Conservation (phyloP, 768 basidiomycete genomes). For the Amyloporia xantha region DNA sequence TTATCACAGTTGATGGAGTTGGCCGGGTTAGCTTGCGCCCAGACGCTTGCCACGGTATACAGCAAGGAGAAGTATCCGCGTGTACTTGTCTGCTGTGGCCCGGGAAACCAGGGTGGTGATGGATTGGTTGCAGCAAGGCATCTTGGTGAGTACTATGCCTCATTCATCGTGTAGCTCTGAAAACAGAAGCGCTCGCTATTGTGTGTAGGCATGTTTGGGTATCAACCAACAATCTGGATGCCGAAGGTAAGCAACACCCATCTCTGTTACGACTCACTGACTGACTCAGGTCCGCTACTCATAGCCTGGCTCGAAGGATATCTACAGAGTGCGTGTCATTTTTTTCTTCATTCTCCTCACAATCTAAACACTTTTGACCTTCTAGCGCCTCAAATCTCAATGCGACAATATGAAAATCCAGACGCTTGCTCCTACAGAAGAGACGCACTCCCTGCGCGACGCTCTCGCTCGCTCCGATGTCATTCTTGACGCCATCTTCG, state of each 20-base stretch:
- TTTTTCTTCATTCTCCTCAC: too few relatives aligned
- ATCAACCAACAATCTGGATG: constrained; percentile 83
- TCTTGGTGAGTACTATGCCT: constrained; percentile 44
- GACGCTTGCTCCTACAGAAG: constrained; percentile 48
- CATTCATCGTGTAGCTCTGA: neutral
- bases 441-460: constrained; percentile 37
- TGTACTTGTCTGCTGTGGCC: constrained; percentile 94
- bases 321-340: constrained; percentile 58
- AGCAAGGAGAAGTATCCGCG: constrained; percentile 56
- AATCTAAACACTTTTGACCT: neutral
- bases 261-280: too few relatives aligned
- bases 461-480: constrained; percentile 64
- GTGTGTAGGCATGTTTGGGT: constrained; percentile 79
- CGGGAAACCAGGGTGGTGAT: constrained; percentile 97
- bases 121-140: constrained; percentile 95
- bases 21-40: constrained; percentile 91
- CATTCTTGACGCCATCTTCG: constrained; percentile 93
- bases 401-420: constrained; percentile 86
- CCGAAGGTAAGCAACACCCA: constrained; percentile 74
- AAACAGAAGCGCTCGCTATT: neutral
- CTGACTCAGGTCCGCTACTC: too few relatives aligned
- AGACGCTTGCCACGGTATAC: constrained; percentile 77
- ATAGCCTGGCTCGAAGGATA: constrained; percentile 90
- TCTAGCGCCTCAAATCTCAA: constrained; percentile 74
- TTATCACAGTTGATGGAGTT: constrained; percentile 87